Evolutionary conservation across 176 grass and related monocot genomes (phyloP).

Genomic region (Hsuehochloa calcarea): DNA sequence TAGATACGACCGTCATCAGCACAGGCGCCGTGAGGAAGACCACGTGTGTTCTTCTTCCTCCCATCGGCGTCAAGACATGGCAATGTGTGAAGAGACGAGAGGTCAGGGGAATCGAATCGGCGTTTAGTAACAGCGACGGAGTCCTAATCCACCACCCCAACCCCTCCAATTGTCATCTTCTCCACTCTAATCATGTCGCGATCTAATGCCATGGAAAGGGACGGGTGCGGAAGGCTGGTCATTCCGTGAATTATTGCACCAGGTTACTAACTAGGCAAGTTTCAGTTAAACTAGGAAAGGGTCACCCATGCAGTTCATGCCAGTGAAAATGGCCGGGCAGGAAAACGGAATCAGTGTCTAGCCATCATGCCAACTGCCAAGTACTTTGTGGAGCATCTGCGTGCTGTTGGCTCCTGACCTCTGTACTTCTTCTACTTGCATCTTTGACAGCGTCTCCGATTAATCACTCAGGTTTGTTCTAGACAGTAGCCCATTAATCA

Average conservation of each 20-base stretch:
- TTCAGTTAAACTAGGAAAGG: neutral
- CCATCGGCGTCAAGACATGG: neutral
- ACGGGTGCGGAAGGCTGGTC: neutral
- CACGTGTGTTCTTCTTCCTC: neutral
- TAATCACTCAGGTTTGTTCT: neutral
- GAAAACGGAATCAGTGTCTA: conserved; percentile 26
- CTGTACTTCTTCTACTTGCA: neutral
- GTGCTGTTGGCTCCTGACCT: neutral
- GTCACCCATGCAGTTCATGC: neutral
- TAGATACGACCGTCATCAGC: neutral
- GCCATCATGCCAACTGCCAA: neutral
- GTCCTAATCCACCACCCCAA: neutral
- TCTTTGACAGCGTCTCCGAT: conserved; percentile 7
- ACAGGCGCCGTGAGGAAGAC: neutral
- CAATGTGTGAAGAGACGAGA: neutral
- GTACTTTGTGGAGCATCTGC: neutral
- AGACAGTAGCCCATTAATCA: neutral
- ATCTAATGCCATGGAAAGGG: neutral
- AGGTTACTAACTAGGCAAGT: neutral
- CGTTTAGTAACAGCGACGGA: neutral
- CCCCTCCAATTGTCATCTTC: neutral
- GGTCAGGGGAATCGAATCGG: neutral
- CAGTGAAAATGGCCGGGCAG: neutral
- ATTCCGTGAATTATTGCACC: neutral
- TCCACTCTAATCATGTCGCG: neutral